These are phyloP conservation scores for Fraxinus sp. DNA, from an alignment of 305 asterid species.

Conservation along the genomic window DNA sequence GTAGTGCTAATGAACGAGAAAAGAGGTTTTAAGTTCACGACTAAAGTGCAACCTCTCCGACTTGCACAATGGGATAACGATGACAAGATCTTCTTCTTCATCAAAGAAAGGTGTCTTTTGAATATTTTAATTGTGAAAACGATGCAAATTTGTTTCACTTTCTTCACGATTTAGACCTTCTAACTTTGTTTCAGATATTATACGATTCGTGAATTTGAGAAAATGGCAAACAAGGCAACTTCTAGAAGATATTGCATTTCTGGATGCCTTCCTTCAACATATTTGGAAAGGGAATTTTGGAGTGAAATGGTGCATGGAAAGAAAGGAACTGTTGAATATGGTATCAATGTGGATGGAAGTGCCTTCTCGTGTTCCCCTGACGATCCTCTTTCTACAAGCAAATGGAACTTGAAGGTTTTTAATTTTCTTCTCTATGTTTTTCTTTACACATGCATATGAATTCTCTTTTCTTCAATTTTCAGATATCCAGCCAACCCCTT, in stretches of 20 bases:
- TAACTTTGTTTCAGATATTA: conserved; percentile 26
- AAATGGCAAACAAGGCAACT: conserved; percentile 40
- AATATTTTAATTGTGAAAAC: neutral
- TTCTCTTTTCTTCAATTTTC: neutral
- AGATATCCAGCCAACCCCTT: neutral
- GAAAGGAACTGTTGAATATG: conserved; percentile 40
- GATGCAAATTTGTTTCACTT: neutral
- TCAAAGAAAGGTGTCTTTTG: conserved; percentile 32
- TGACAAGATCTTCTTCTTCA: conserved; percentile 34
- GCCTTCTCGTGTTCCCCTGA: conserved; percentile 40
- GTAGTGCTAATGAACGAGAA: conserved; percentile 35
- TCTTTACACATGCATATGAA: neutral
- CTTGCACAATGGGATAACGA: conserved; percentile 36
- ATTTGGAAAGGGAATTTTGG: conserved; percentile 48
- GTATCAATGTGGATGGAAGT: conserved; percentile 44
- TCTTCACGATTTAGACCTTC: neutral
- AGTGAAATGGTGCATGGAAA: conserved; percentile 31
- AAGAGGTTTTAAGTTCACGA: conserved; percentile 35
- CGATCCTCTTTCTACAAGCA: conserved; percentile 41
- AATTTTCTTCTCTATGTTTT: neutral
- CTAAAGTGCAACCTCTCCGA: conserved; percentile 42
- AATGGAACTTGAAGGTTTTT: conserved; percentile 46
- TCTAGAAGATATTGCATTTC: conserved; percentile 34
- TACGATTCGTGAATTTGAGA: conserved; percentile 43
- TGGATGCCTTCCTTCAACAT: conserved; percentile 38